Conservation (phyloP, 2,329 filamentous ascomycete genomes). For the Colletotrichum lindemuthianum region DNA sequence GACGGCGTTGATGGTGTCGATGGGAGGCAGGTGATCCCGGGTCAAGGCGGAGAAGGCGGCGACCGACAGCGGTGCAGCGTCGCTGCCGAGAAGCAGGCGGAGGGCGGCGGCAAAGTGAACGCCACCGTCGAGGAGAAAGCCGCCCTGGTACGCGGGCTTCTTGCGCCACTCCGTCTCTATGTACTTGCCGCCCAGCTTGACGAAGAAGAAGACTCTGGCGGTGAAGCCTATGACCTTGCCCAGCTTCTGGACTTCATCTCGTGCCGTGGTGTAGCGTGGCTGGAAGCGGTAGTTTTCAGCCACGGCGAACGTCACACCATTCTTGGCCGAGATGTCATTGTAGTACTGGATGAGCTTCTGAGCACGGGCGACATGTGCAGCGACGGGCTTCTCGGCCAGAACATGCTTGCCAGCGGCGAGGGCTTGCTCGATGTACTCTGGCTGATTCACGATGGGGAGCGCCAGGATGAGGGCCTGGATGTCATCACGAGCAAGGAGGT, state of each 20-base stretch:
- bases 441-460: conserved; percentile 72
- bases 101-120: conserved; percentile 76
- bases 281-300: conserved; percentile 80
- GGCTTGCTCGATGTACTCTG: conserved; percentile 65
- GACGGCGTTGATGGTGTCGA: conserved; percentile 73
- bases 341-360: conserved; percentile 52
- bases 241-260: conserved; percentile 53
- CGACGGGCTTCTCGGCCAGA: conserved; percentile 75
- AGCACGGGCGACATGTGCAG: conserved; percentile 62
- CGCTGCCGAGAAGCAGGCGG: conserved; percentile 63
- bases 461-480: conserved; percentile 65
- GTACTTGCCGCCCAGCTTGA: conserved; percentile 44
- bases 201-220: conserved; percentile 54
- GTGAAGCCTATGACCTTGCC: conserved; percentile 55
- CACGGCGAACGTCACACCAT: conserved; percentile 62
- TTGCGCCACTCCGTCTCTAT: conserved; percentile 65
- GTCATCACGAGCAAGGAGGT: conserved; percentile 64
- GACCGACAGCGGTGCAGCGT: conserved; percentile 55
- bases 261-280: conserved; percentile 62
- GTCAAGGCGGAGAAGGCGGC: conserved; percentile 59
- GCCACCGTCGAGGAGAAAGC: conserved; percentile 80
- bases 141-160: conserved; percentile 76
- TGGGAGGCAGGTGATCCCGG: conserved; percentile 67
- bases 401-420: conserved; percentile 76
- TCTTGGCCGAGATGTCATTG: conserved; percentile 40